Base-by-base conservation (phyloP, 2,329 filamentous ascomycete species). In the Ploettnerulaceae sp. region DNA sequence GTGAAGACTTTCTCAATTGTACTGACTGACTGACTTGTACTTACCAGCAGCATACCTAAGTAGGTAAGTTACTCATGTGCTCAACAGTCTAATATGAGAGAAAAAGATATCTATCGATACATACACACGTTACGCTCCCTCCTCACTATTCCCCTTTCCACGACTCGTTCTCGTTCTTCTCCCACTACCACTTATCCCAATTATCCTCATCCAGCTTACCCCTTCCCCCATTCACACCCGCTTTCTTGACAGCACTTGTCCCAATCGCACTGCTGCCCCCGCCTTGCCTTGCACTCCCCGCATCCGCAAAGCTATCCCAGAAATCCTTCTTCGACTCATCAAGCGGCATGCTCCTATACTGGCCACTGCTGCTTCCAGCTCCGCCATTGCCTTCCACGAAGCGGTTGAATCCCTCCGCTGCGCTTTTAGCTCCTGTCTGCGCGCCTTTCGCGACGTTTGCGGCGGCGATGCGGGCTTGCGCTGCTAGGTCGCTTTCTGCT, bases 221-320 rank as follows among this genome's bases (percentile, higher is more conserved):
- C 20, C 64, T 63, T 25, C 63, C 42, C 45, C 26, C 25, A 33
- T 28, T 48, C 29, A 55, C 53, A 53, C 22, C 48, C 45, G n/a
- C 43, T 45, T 59, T 60, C 56, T 62, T 64, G 7, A 63, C 54
- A 36, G 58, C 57, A 34, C 53, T 55, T 33, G 61, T 63, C 15
- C 60, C 61, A 32, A 63, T 52, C 11, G 60, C 58, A 45, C 54
- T 59, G 18, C 40, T 28, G 21, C n/a, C 31, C 20, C 39, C 29
- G n/a, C 40, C 29, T 25, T 43, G 37, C 21, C 51, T 57, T 29
- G 42, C 34, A 9, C 14, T 43, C 1, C 57, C 60, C 2, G 56
- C 57, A 21, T 77, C 79, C 0, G 89, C 84, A 67, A 97, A 95
- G 57, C 85, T 84, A 64, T 95, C 90, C 90, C 90, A 96, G 68